Evolutionary conservation across 257 asterid genomes (phyloP).

Genomic region (Rauvolfia tetraphylla): DNA sequence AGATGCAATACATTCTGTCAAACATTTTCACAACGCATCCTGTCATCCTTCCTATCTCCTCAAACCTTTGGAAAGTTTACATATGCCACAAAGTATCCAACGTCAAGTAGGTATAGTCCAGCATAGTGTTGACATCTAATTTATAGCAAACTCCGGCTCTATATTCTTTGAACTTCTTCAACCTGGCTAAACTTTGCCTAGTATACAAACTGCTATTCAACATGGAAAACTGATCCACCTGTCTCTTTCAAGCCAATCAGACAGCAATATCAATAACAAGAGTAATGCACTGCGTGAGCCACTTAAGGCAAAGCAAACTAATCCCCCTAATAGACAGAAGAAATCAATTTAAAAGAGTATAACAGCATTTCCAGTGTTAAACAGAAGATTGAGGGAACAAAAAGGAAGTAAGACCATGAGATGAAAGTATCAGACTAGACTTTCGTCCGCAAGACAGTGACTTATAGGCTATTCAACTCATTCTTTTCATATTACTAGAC

Average conservation of each 20-base stretch:
- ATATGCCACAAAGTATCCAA: not conserved
- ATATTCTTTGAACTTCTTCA: not conserved
- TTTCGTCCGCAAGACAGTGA: no score
- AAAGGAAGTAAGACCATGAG: no score
- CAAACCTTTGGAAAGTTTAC: not conserved
- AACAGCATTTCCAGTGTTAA: not conserved
- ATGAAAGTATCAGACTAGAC: not conserved
- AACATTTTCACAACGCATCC: not conserved
- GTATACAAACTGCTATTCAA: not conserved
- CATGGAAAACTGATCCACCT: not conserved
- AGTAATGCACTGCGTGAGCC: not conserved
- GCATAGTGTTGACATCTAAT: not conserved
- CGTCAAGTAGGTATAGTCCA: not conserved
- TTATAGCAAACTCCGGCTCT: no score
- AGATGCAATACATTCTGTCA: not conserved
- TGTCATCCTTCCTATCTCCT: not conserved
- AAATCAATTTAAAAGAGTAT: not conserved
- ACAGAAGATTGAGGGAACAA: not conserved
- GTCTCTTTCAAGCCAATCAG: not conserved
- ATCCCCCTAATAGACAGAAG: not conserved
- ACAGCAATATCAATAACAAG: not conserved
- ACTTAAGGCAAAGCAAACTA: not conserved
- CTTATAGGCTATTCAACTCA: no score
- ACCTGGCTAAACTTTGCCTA: not conserved
- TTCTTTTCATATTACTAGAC: no score